Evolutionary conservation across 768 basidiomycete genomes (phyloP), one percentile per base, ranked within the genome.

Genomic region (Termitomyces sp.): DNA sequence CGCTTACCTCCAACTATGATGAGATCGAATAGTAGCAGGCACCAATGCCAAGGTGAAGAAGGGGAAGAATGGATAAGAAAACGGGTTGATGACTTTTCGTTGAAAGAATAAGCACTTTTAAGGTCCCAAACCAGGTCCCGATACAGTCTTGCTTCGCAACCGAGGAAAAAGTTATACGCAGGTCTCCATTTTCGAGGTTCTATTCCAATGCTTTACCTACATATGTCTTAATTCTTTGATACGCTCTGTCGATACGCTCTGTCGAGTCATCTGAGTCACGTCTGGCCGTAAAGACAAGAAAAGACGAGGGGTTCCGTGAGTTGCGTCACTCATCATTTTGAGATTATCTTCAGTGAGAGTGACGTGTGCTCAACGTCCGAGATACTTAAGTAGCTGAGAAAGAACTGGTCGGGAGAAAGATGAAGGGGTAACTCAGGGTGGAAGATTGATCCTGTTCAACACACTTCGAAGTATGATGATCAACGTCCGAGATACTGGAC

Each of bases 1-100:
- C 8, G 28, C 32, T 3, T 28, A 60, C 59, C 59, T 28, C 59
- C 59, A 41, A 57, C 59, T 13, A 60, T 24, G 11, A 60, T 54
- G 56, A 32, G 57, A n/a, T 54, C 54, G 16, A 33, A 53, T 53
- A 3, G n/a, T 40, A 38, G 26, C 5, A 26, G 16, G 33, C n/a
- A n/a, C 20, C 9, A n/a, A 20, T 33, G 5, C n/a, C 20, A 20
- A 43, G 53, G 28, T 3, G n/a, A 41, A 20, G 26, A 53, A 18
- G 18, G 5, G 8, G 26, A 53, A 8, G 52, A 32, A 41, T n/a
- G 18, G 35, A 8, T 9, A 26, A n/a, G 41, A 30, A 24, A 38
- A 11, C 14, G 35, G 22, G 22, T 18, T n/a, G 41, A 30, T 53
- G 40, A 3, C 6, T 43, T 47, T 32, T 32, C 24, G 24, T 41